Evolutionary conservation across 2,329 filamentous ascomycete genomes (phyloP).

Genomic region (Harringtonia lauricola): DNA sequence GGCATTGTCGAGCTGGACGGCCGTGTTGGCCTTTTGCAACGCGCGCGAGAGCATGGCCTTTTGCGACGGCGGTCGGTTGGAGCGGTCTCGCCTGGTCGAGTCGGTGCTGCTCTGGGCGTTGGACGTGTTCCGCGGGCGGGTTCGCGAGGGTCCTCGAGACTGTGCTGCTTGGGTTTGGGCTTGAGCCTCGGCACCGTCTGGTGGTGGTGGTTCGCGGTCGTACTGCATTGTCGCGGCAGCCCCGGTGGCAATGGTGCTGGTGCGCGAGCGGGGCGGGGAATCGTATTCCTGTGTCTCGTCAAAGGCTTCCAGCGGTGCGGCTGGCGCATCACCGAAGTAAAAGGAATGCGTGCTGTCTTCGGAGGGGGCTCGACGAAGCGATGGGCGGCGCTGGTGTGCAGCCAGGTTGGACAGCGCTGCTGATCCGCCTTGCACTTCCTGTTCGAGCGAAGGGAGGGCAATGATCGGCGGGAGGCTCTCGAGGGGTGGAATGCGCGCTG

Average conservation of each 20-base stretch:
- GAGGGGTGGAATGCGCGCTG: constrained; percentile 19
- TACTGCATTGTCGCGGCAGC: neutral
- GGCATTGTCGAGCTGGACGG: constrained; percentile 90
- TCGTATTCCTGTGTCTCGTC: neutral
- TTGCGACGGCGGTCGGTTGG: constrained; percentile 51
- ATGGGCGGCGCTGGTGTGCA: constrained; percentile 2
- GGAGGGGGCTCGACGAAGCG: constrained; percentile 10
- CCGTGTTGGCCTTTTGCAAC: constrained; percentile 88
- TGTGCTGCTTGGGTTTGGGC: neutral
- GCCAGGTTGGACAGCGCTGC: constrained; percentile 2
- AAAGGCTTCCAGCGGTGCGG: neutral
- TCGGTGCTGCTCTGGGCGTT: constrained; percentile 36
- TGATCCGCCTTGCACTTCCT: constrained; percentile 18
- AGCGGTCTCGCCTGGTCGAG: constrained; percentile 25
- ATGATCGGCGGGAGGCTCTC: constrained; percentile 29
- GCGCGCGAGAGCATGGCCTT: constrained; percentile 97
- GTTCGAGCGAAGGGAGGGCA: constrained; percentile 27
- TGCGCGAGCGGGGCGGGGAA: neutral
- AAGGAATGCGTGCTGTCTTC: constrained; percentile 11
- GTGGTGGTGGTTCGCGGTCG: neutral
- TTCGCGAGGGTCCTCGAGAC: constrained; percentile 30
- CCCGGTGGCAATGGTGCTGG: neutral
- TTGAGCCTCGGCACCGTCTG: neutral
- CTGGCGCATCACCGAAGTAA: constrained; percentile 9
- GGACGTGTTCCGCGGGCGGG: constrained; percentile 29